phyloP scores from a whole-genome alignment of 2,329 filamentous ascomycete species.

The Colletotrichum falcatum region DNA sequence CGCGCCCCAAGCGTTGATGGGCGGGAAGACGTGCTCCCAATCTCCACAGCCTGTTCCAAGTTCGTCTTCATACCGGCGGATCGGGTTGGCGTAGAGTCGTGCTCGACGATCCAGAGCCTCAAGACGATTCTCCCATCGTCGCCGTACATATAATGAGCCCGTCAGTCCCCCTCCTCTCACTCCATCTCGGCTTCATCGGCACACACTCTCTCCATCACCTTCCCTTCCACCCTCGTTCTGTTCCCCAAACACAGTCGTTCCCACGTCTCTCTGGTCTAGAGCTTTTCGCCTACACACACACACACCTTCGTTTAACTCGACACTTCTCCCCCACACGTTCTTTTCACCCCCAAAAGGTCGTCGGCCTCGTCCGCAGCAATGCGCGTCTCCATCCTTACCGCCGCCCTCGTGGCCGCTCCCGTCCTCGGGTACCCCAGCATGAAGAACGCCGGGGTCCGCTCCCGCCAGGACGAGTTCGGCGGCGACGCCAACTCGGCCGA shows the following conservation, averaged over 20 bases:
- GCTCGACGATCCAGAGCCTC: neutral
- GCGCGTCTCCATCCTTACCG: conserved; percentile 28
- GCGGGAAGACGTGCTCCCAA: conserved; percentile 8
- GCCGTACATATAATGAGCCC: conserved; percentile 31
- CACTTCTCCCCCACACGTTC: too few relatives aligned
- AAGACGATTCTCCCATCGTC: neutral
- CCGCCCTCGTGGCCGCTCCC: conserved; percentile 34
- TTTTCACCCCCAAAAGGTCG: neutral
- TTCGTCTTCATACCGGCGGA: neutral
- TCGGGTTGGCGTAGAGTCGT: neutral
- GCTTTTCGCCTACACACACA: neutral
- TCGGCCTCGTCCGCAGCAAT: conserved; percentile 43
- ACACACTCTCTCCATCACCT: neutral
- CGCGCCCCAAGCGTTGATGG: conserved; percentile 1
- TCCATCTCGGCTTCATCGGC: conserved; percentile 10
- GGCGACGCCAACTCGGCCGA: conserved; percentile 5
- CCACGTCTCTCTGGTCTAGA: conserved; percentile 8
- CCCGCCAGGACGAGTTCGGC: conserved; percentile 24
- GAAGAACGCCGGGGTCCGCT: conserved; percentile 41
- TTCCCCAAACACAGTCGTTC: conserved; percentile 10
- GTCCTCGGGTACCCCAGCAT: conserved; percentile 38
- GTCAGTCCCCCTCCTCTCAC: neutral
- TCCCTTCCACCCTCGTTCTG: conserved; percentile 7
- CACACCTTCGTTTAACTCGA: too few relatives aligned
- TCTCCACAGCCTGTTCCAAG: conserved; percentile 26